Percentiles rank a stretch among this genome's conserved stretches.
Conservation (phyloP, 1,139 yeast species). For the Lodderomyces margitis region DNA sequence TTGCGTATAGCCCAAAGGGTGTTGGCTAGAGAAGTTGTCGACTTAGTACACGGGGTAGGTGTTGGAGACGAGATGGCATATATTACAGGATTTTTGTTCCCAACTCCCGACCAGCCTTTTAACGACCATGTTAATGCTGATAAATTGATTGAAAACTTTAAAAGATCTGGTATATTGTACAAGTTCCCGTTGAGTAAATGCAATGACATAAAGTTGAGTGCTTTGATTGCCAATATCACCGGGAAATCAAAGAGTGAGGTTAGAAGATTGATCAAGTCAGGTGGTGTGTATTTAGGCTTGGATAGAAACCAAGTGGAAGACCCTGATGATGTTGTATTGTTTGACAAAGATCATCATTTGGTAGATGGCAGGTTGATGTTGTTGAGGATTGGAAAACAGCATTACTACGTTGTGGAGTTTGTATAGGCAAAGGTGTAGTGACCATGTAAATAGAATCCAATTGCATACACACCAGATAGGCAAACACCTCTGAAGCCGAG, state of each 20-base stretch:
- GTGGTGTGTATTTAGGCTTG: constrained; percentile 71
- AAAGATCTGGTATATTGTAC: constrained; percentile 57
- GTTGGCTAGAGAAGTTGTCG: constrained; percentile 83
- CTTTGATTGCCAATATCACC: constrained; percentile 36
- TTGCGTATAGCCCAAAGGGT: constrained; percentile 68
- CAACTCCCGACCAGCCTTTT: constrained; percentile 52
- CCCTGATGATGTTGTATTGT: constrained; percentile 48
- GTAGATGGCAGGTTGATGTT: constrained; percentile 62
- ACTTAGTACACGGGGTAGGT: constrained; percentile 81
- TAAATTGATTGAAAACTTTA: constrained; percentile 57
- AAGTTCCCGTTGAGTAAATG: constrained; percentile 11
- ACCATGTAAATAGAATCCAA: background rate
- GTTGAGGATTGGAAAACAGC: constrained; percentile 73
- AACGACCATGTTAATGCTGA: constrained; percentile 48
- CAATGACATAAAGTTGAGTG: constrained; percentile 40
- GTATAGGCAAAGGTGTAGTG: constrained; percentile 5
- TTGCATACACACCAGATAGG: too few species aligned
- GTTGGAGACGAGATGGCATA: constrained; percentile 64
- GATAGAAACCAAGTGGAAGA: constrained; percentile 54
- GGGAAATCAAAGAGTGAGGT: constrained; percentile 52
- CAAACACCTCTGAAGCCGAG: too few species aligned
- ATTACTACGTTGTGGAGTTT: constrained; percentile 55
- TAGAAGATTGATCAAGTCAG: constrained; percentile 60
- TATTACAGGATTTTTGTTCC: constrained; percentile 65
- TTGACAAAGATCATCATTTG: constrained; percentile 46